phyloP scores from a whole-genome alignment of 495 filamentous ascomycete genomes.

The Podospora australis region DNA sequence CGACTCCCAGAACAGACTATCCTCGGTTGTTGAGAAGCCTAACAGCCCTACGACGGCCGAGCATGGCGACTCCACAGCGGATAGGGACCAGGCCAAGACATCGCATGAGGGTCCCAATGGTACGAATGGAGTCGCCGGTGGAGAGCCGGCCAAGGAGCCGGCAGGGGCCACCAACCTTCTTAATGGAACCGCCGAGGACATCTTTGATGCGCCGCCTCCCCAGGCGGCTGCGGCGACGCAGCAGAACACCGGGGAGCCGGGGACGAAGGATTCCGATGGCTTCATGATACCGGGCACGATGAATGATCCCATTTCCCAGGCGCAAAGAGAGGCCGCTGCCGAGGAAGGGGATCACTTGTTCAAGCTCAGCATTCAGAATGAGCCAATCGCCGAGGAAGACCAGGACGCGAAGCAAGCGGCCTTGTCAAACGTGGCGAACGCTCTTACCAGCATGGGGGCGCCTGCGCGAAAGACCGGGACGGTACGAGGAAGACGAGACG shows the following conservation, averaged over 20 bases:
- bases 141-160: conserved; percentile 25
- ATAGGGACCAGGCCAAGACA: conserved; percentile 26
- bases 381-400: conserved; percentile 90
- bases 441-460: conserved; percentile 52
- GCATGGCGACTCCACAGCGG: conserved; percentile 20
- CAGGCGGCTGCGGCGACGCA: conserved; percentile 42
- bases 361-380: conserved; percentile 86
- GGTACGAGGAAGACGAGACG: conserved; percentile 81
- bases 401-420: conserved; percentile 75
- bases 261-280: conserved; percentile 54
- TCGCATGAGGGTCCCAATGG: conserved; percentile 42
- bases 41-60: conserved; percentile 18
- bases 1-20: conserved; percentile 39
- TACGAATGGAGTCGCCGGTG: conserved; percentile 33
- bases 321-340: conserved; percentile 67
- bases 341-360: conserved; percentile 65
- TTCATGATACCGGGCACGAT: conserved; percentile 62
- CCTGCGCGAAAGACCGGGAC: conserved; percentile 66
- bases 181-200: conserved; percentile 36
- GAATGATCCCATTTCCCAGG: conserved; percentile 77
- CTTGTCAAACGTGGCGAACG: conserved; percentile 84
- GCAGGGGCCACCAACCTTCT: conserved; percentile 24
- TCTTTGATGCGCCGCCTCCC: conserved; percentile 41
- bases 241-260: conserved; percentile 26
- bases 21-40: conserved; percentile 45